These are phyloP conservation scores for Aristolochia contorta DNA, from an alignment of 164 flowering plant species.

Conservation along the genomic window DNA sequence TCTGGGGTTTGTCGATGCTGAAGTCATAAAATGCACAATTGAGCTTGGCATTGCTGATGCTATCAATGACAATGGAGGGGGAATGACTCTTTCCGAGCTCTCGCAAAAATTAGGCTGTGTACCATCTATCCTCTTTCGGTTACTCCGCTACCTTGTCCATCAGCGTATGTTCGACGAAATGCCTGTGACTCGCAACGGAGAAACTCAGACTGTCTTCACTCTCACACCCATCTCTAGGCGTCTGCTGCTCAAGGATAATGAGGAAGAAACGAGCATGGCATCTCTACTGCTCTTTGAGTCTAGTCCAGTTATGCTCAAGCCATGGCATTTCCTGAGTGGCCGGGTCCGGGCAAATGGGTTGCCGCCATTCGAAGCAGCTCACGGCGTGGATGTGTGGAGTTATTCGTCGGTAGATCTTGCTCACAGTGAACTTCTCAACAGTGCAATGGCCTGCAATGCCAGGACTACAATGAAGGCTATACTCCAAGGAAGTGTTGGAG, in stretches of 20 bases:
- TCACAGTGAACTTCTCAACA: slow-evolving; percentile 1
- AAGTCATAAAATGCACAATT: slow-evolving; percentile 49
- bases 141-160: slow-evolving; percentile 40
- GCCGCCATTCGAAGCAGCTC: neutral
- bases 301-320: slow-evolving; percentile 5
- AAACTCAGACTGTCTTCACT: neutral
- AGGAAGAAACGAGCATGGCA: slow-evolving; percentile 4
- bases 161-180: slow-evolving; percentile 1
- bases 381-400: slow-evolving; percentile 9
- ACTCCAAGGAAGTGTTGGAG: neutral
- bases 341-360: neutral
- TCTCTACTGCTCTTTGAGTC: slow-evolving; percentile 4
- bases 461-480: neutral
- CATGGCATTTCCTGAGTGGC: slow-evolving; percentile 6
- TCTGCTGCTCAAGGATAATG: neutral
- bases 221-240: slow-evolving; percentile 10
- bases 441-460: slow-evolving; percentile 7
- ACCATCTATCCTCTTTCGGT: slow-evolving; percentile 27
- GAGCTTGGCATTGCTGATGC: slow-evolving; percentile 50
- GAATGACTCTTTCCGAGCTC: slow-evolving; percentile 36
- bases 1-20: slow-evolving; percentile 40
- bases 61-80: slow-evolving; percentile 23
- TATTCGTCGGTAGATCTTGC: neutral
- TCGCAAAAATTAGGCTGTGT: slow-evolving; percentile 26
- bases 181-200: neutral